These are phyloP conservation scores for Phytophthora palmivora DNA, from an alignment of 352 stramenopile species.

Conservation along the genomic window DNA sequence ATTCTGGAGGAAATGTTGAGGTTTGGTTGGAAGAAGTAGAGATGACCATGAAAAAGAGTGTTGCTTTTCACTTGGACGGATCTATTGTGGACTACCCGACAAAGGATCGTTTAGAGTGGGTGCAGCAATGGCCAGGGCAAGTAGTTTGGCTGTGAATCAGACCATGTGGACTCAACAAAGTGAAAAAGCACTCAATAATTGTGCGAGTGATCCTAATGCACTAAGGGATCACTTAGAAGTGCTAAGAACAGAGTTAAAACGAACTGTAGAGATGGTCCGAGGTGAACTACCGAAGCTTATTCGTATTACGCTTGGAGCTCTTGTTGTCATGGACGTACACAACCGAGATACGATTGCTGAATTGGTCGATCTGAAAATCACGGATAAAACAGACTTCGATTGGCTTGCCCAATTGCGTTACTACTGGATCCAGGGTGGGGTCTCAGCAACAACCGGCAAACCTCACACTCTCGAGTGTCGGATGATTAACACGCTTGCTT, in stretches of 20 bases:
- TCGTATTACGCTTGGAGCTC: slow-evolving; percentile 89
- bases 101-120: slow-evolving; percentile 91
- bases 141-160: slow-evolving; percentile 94
- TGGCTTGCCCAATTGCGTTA: slow-evolving; percentile 94
- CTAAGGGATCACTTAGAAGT: slow-evolving; percentile 72
- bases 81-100: slow-evolving; percentile 89
- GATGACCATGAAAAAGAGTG: slow-evolving; percentile 88
- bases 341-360: slow-evolving; percentile 94
- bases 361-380: slow-evolving; percentile 83
- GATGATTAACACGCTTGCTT: slow-evolving; percentile 93
- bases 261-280: slow-evolving; percentile 93
- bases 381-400: slow-evolving; percentile 91
- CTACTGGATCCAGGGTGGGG: slow-evolving; percentile 88
- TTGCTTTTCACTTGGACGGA: slow-evolving; percentile 81
- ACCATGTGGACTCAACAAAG: slow-evolving; percentile 91
- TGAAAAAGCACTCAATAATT: slow-evolving; percentile 66
- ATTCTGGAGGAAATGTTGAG: slow-evolving; percentile 94
- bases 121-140: slow-evolving; percentile 93
- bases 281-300: slow-evolving; percentile 94
- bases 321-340: slow-evolving; percentile 97
- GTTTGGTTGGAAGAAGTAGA: slow-evolving; percentile 88
- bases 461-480: slow-evolving; percentile 87
- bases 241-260: slow-evolving; percentile 79
- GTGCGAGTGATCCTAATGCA: slow-evolving; percentile 43
- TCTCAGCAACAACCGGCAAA: slow-evolving; percentile 89